phyloP scores from a whole-genome alignment of 305 asterid genomes.

The Andrographis paniculata region DNA sequence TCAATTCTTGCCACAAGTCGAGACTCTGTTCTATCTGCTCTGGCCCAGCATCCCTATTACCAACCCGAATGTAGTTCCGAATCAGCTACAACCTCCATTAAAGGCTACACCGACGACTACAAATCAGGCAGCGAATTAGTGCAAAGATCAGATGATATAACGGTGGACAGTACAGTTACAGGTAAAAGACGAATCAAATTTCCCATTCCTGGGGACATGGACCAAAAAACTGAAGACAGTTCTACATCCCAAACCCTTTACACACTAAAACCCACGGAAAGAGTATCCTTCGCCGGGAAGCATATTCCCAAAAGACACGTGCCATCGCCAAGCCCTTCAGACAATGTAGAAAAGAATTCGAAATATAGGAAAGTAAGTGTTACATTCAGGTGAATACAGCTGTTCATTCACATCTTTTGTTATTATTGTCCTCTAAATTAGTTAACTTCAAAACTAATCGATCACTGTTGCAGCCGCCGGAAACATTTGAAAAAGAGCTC shows the following conservation, averaged over 20 bases:
- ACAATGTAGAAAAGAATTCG: slow-evolving; percentile 46
- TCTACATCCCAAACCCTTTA: slow-evolving; percentile 60
- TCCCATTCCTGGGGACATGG: slow-evolving; percentile 52
- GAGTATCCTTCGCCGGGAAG: slow-evolving; percentile 63
- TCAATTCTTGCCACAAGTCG: slow-evolving; percentile 67
- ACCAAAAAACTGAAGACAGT: slow-evolving; percentile 73
- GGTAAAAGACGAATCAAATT: slow-evolving; percentile 63
- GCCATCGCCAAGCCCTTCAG: slow-evolving; percentile 29
- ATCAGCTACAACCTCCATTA: slow-evolving; percentile 86
- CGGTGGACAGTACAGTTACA: slow-evolving; percentile 80
- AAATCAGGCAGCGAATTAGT: slow-evolving; percentile 70
- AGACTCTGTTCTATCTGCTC: slow-evolving; percentile 59
- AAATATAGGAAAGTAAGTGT: slow-evolving; percentile 53
- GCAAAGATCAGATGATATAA: slow-evolving; percentile 82
- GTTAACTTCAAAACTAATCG: slow-evolving; percentile 19
- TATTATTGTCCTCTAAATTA: neutral
- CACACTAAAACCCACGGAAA: slow-evolving; percentile 38
- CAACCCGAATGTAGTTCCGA: slow-evolving; percentile 88
- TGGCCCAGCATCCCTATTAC: slow-evolving; percentile 66
- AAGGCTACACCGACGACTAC: slow-evolving; percentile 62
- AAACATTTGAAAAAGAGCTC: slow-evolving; percentile 78
- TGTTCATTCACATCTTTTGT: neutral
- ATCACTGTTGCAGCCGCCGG: slow-evolving; percentile 46
- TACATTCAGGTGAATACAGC: slow-evolving; percentile 7
- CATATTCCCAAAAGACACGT: slow-evolving; percentile 57